Base-by-base conservation (phyloP, 2,329 filamentous ascomycete species). In the Fusarium odoratissimum region DNA sequence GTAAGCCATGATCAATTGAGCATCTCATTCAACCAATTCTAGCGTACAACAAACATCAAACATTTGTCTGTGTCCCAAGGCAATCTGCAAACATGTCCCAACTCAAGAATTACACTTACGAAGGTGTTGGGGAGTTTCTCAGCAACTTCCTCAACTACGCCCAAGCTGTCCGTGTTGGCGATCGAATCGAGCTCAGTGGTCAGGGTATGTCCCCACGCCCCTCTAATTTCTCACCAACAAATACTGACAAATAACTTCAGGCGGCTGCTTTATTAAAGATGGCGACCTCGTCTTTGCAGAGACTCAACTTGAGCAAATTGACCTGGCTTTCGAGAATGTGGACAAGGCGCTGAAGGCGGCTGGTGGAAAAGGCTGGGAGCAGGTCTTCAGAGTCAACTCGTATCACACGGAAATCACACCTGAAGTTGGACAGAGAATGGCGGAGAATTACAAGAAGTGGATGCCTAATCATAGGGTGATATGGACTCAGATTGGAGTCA, bases 281-380 rank as follows among this genome's bases (percentile, higher is more conserved):
- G 64, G 66, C 5, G 51, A 49, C 4, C 35, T 83, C 80, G 54
- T 74, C 77, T 78, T 86, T 49, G 63, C 75, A 60, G 71, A 70
- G 6, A 79, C 83, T 13, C 77, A 85, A 38, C 80, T 82, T 38
- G 79, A 79, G 0, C 80, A 87, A 59, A 84, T 88, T 52, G 84
- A 85, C 57, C 80, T 84, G 67, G 86, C 88, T 0, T 90, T 91
- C 72, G 75, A 76, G 1, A 91, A 90, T 62, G 85, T 90, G 8
- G 86, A 91, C 5, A 75, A 81, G 3, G 79, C 77, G 11, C 78
- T 90, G 2, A 83, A 82, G 54, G 67, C 82, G 5, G 87, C 86
- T 0, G 89, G 89, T 3, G 87, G 86, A 1, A 84, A 87, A 58
- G 87, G 86, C 11, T 88, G 85, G 86, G 74, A 77, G 37, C 86